These are phyloP conservation scores for Lichtheimia ramosa DNA, from an alignment of 371 early-diverging fungal species.

Conservation along the genomic window DNA sequence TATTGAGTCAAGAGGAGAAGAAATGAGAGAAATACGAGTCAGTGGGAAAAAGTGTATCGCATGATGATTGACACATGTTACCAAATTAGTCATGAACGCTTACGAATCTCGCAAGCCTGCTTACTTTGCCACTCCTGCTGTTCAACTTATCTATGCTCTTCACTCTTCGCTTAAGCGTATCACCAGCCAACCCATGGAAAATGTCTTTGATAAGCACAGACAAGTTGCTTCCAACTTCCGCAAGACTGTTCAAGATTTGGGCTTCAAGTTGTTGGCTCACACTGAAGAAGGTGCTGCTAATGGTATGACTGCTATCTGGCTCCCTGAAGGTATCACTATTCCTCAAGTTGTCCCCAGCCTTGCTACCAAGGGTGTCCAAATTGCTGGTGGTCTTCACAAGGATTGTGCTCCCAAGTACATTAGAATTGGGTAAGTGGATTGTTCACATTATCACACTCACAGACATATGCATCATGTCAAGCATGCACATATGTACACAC, in stretches of 20 bases:
- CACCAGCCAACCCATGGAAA: slow-evolving; percentile 65
- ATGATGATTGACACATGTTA: neutral
- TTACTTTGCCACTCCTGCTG: slow-evolving; percentile 98
- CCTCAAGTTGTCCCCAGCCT: slow-evolving; percentile 79
- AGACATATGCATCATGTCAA: neutral
- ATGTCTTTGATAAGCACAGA: slow-evolving; percentile 70
- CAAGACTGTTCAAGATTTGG: slow-evolving; percentile 64
- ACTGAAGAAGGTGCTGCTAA: slow-evolving; percentile 75
- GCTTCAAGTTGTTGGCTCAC: slow-evolving; percentile 75
- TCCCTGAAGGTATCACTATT: slow-evolving; percentile 81
- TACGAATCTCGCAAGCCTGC: slow-evolving; percentile 90
- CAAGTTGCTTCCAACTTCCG: slow-evolving; percentile 76
- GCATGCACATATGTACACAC: neutral
- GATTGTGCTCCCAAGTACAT: slow-evolving; percentile 89
- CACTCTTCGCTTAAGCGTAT: slow-evolving; percentile 83
- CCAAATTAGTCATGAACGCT: slow-evolving; percentile 79
- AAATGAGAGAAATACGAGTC: neutral
- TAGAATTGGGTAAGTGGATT: slow-evolving; percentile 72
- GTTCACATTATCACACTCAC: neutral
- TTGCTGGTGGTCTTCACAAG: slow-evolving; percentile 94
- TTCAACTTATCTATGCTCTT: slow-evolving; percentile 91
- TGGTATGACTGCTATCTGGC: slow-evolving; percentile 94
- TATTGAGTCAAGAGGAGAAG: neutral
- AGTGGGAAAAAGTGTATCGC: too few species aligned
- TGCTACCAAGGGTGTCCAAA: slow-evolving; percentile 78